Evolutionary conservation across 352 stramenopile genomes (phyloP).

Genomic region (Aphanomyces astaci): DNA sequence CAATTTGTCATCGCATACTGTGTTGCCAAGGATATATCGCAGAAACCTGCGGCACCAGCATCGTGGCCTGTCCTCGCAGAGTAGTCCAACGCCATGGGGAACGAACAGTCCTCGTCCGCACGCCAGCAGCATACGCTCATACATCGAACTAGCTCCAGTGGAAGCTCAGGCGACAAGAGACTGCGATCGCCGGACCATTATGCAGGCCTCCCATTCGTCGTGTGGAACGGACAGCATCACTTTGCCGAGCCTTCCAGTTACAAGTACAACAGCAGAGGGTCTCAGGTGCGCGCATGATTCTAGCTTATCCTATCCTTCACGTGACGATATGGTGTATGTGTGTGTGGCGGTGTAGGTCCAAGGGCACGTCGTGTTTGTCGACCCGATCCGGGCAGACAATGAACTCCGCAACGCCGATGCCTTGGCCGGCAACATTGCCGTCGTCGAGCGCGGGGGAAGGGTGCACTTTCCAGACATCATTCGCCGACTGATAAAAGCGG

Average conservation of each 20-base stretch:
- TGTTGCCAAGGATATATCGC: neutral
- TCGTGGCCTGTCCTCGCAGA: neutral
- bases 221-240: slow-evolving; percentile 37
- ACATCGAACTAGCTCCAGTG: neutral
- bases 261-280: slow-evolving; percentile 50
- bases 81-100: neutral
- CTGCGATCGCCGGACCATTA: slow-evolving; percentile 9
- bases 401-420: slow-evolving; percentile 52
- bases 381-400: slow-evolving; percentile 58
- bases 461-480: slow-evolving; percentile 83
- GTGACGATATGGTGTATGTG: neutral
- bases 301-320: neutral
- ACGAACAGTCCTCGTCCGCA: slow-evolving; percentile 9
- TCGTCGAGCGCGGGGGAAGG: slow-evolving; percentile 68
- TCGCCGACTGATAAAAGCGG: slow-evolving; percentile 49
- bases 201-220: slow-evolving; percentile 18
- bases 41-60: neutral
- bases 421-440: slow-evolving; percentile 55
- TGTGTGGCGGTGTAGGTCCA: slow-evolving; percentile 26
- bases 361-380: slow-evolving; percentile 45
- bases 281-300: slow-evolving; percentile 25
- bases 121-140: neutral
- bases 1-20: neutral
- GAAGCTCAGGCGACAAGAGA: neutral
- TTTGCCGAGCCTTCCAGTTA: slow-evolving; percentile 82